These are phyloP conservation scores for Xylariaceae sp. DNA, from an alignment of 2,329 filamentous ascomycete species.

Conservation along the genomic window DNA sequence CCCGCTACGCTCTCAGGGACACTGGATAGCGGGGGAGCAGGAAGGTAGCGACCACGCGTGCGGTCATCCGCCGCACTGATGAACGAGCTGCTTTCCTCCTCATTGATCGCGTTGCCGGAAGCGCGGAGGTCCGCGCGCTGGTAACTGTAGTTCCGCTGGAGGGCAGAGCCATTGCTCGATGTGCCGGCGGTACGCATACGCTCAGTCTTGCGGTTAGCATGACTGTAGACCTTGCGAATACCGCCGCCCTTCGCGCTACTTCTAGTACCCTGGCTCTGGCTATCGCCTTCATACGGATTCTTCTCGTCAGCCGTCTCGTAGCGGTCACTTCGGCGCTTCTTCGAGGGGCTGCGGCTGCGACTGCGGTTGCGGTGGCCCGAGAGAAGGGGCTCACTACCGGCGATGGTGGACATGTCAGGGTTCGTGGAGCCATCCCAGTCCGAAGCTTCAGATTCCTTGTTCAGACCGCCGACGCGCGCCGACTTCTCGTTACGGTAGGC, in stretches of 20 bases:
- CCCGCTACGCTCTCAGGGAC: conserved; percentile 35
- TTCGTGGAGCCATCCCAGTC: conserved; percentile 70
- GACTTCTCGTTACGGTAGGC: conserved; percentile 82
- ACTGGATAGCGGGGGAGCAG: conserved; percentile 33
- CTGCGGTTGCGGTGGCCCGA: conserved; percentile 37
- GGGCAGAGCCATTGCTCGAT: conserved; percentile 9
- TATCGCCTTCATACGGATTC: conserved; percentile 3
- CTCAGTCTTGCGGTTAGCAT: conserved; percentile 52
- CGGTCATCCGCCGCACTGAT: conserved; percentile 19
- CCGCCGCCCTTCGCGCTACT: conserved; percentile 34
- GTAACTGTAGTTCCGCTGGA: conserved; percentile 50
- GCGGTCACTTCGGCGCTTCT: conserved; percentile 3
- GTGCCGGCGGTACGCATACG: conserved; percentile 43
- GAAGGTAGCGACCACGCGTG: conserved; percentile 26
- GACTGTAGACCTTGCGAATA: conserved; percentile 59
- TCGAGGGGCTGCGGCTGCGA: conserved; percentile 40
- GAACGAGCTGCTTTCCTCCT: conserved; percentile 24
- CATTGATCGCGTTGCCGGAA: conserved; percentile 31
- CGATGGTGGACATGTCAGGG: conserved; percentile 61
- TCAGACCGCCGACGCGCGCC: conserved; percentile 83
- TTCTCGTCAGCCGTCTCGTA: conserved; percentile 5
- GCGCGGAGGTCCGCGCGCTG: conserved; percentile 47
- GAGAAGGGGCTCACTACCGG: conserved; percentile 58
- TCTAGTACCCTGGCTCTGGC: not conserved
- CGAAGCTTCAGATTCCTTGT: conserved; percentile 72